These are phyloP conservation scores for Termitomyces sp. DNA, from an alignment of 1,284 basidiomycete species.

Conservation along the genomic window DNA sequence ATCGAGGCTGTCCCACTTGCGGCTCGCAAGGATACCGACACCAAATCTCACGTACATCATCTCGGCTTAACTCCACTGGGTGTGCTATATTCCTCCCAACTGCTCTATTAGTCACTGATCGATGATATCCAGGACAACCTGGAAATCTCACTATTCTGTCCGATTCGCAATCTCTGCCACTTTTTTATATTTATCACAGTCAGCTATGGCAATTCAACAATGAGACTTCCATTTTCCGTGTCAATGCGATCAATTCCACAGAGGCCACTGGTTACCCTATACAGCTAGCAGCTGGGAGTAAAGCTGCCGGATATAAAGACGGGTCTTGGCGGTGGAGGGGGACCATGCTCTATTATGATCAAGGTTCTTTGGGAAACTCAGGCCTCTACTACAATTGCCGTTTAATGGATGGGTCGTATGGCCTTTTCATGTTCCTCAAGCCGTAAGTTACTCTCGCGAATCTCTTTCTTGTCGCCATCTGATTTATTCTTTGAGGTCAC, in stretches of 20 bases:
- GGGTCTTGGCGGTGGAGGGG: conserved; percentile 52
- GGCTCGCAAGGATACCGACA: conserved; percentile 13
- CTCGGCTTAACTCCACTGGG: conserved; percentile 32
- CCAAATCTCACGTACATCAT: conserved; percentile 25
- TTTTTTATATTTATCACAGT: conserved; percentile 50
- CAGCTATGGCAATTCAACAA: conserved; percentile 53
- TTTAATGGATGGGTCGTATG: conserved; percentile 29
- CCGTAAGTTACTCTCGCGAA: conserved; percentile 32
- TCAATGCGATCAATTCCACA: conserved; percentile 52
- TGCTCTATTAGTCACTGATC: background rate
- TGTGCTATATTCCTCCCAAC: conserved; percentile 10
- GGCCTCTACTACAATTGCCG: conserved; percentile 51
- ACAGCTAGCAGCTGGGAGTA: conserved; percentile 39
- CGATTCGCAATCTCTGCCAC: conserved; percentile 31
- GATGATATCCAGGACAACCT: conserved; percentile 12
- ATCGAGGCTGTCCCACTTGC: conserved; percentile 40
- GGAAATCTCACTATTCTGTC: conserved; percentile 33
- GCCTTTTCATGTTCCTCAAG: conserved; percentile 44
- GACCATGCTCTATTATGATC: conserved; percentile 50
- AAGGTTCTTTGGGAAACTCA: conserved; percentile 36
- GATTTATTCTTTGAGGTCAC: conserved; percentile 6
- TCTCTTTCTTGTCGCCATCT: background rate
- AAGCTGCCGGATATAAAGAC: conserved; percentile 32
- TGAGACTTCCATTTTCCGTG: conserved; percentile 46
- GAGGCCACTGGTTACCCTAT: conserved; percentile 36